phyloP scores from a whole-genome alignment of 495 filamentous ascomycete species.

The Mycothermus thermophilus region DNA sequence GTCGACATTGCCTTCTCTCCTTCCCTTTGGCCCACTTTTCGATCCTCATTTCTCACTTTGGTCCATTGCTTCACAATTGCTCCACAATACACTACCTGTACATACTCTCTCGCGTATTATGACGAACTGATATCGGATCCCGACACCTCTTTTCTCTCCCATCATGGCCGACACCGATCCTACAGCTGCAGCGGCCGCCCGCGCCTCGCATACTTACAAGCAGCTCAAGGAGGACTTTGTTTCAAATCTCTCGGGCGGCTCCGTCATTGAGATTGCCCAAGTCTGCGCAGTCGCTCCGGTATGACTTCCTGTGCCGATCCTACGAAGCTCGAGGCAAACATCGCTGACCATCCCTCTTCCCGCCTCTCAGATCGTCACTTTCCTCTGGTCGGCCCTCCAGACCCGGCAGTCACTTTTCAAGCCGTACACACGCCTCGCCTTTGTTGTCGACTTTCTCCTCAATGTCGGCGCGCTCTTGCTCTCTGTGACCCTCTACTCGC shows the following conservation, averaged over 20 bases:
- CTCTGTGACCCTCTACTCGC: constrained; percentile 75
- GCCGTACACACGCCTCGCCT: constrained; percentile 51
- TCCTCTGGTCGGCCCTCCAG: constrained; percentile 85
- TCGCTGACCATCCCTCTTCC: background rate
- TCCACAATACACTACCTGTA: too few relatives aligned
- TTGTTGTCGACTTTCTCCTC: constrained; percentile 69
- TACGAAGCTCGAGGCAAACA: constrained; percentile 1
- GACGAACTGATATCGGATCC: too few relatives aligned
- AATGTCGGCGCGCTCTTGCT: constrained; percentile 72
- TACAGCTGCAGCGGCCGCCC: constrained; percentile 12
- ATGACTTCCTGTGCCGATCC: too few relatives aligned
- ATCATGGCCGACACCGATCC: constrained; percentile 18
- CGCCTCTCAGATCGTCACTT: constrained; percentile 49
- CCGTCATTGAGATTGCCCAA: constrained; percentile 70
- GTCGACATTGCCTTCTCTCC: background rate
- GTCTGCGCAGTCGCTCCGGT: constrained; percentile 78
- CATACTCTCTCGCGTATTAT: too few relatives aligned
- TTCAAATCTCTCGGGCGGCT: constrained; percentile 76
- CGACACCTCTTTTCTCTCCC: background rate
- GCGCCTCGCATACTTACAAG: constrained; percentile 51
- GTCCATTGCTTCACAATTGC: background rate
- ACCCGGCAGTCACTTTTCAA: constrained; percentile 75
- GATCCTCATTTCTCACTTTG: background rate
- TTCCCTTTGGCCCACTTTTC: background rate
- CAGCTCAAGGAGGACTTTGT: constrained; percentile 88